Conservation (phyloP, 2,329 filamentous ascomycete genomes). For the Fusarium robinianum region DNA sequence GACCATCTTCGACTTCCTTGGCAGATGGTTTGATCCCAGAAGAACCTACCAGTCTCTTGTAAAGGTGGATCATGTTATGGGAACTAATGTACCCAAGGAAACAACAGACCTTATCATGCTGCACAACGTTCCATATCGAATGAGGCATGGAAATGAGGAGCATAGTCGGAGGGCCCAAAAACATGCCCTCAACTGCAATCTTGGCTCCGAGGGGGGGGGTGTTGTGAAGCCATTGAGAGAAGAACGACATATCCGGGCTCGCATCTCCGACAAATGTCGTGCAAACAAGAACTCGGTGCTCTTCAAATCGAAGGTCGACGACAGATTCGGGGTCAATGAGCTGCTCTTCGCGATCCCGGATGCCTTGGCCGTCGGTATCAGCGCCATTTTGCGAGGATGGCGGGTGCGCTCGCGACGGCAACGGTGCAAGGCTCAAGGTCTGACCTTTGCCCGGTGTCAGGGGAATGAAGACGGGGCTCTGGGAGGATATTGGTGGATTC, state of each 20-base stretch:
- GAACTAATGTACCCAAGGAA: slow-evolving; percentile 69
- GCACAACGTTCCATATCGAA: slow-evolving; percentile 65
- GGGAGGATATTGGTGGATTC: slow-evolving; percentile 40
- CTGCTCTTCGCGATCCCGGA: slow-evolving; percentile 42
- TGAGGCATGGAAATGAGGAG: slow-evolving; percentile 68
- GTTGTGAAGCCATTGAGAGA: slow-evolving; percentile 68
- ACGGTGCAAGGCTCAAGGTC: slow-evolving; percentile 56
- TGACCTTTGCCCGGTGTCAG: slow-evolving; percentile 59
- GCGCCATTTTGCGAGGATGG: slow-evolving; percentile 38
- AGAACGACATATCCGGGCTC: slow-evolving; percentile 67
- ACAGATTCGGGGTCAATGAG: slow-evolving; percentile 54
- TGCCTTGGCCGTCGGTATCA: slow-evolving; percentile 31
- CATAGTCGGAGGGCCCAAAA: slow-evolving; percentile 68
- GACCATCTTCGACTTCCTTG: slow-evolving; percentile 61
- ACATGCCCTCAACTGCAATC: slow-evolving; percentile 69
- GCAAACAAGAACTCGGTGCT: slow-evolving; percentile 66
- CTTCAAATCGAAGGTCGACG: slow-evolving; percentile 63
- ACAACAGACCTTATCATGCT: slow-evolving; percentile 69
- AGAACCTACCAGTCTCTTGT: slow-evolving; percentile 59
- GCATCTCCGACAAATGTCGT: slow-evolving; percentile 70
- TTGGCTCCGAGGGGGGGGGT: slow-evolving; percentile 60
- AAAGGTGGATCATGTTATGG: slow-evolving; percentile 68
- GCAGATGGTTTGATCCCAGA: slow-evolving; percentile 51
- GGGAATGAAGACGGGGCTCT: slow-evolving; percentile 58
- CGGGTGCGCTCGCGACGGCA: slow-evolving; percentile 42